phyloP scores from a whole-genome alignment of 2,329 filamentous ascomycete species.

The Cladobotryum protrusum region DNA sequence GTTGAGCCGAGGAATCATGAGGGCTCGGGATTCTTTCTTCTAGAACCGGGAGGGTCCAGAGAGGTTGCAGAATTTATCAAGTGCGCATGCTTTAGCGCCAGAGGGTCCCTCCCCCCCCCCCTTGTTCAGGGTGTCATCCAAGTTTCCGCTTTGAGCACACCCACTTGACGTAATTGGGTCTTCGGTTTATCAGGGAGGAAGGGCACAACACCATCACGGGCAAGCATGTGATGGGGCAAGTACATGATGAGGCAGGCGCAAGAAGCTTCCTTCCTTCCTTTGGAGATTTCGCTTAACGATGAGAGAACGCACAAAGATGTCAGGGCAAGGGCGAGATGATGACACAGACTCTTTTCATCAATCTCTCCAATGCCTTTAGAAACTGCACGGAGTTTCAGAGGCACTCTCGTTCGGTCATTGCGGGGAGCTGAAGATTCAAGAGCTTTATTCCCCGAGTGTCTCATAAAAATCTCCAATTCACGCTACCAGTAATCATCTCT shows the following conservation, averaged over 20 bases:
- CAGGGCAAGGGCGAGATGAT: no score
- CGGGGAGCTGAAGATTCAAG: no score
- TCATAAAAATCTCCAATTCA: no score
- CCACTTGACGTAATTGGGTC: neutral
- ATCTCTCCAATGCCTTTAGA: no score
- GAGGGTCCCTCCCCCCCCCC: neutral
- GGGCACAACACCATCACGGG: neutral
- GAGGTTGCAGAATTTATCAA: no score
- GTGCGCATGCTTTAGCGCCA: neutral
- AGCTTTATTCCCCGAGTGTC: no score
- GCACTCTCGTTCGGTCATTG: no score
- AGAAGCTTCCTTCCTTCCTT: neutral
- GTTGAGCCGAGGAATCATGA: neutral
- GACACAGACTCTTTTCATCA: no score
- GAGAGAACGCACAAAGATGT: no score
- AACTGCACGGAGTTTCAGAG: no score
- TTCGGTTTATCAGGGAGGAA: neutral
- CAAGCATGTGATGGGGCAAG: neutral
- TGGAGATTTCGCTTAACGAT: neutral
- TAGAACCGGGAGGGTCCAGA: no score
- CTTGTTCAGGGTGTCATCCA: neutral
- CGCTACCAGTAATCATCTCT: no score
- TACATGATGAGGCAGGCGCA: neutral
- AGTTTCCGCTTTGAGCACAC: neutral
- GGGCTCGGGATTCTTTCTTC: neutral